A percentile compares a stretch with the other conserved stretches of the same genome.
These are phyloP conservation scores for Ballota nigra DNA, from an alignment of 257 asterid genomes.

Conservation along the genomic window DNA sequence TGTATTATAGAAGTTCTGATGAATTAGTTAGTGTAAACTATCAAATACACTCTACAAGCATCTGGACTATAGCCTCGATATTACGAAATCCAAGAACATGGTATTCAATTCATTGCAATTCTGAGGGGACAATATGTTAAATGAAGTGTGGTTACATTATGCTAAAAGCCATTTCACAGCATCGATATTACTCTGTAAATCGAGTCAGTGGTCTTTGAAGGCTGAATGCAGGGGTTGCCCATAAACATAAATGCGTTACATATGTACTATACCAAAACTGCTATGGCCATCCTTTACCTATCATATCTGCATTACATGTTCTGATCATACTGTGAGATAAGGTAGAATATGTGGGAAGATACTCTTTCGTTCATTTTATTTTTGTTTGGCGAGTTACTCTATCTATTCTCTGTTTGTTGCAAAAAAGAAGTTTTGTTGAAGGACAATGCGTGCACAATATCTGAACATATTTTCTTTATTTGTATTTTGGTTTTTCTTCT, in stretches of 20 bases:
- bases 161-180: constrained; percentile 1
- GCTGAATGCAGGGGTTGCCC: constrained; percentile 11
- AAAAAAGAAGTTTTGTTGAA: neutral
- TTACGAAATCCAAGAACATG: neutral
- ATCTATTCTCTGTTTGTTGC: neutral
- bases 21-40: neutral
- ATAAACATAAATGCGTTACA: neutral
- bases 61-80: neutral
- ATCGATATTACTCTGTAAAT: constrained; percentile 20
- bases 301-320: neutral
- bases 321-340: neutral
- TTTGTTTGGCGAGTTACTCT: neutral
- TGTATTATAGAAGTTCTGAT: neutral
- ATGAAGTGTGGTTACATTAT: neutral
- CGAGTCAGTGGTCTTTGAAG: constrained; percentile 17
- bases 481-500: neutral
- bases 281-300: neutral
- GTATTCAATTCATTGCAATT: neutral
- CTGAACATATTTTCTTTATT: neutral
- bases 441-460: constrained; percentile 2
- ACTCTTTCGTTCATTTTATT: neutral
- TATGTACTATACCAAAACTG: neutral
- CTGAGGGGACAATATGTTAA: neutral
- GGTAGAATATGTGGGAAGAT: neutral
- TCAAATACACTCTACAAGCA: neutral